Evolutionary conservation across 2,329 filamentous ascomycete genomes (phyloP).

Genomic region (Ilyonectria mors-panacis): DNA sequence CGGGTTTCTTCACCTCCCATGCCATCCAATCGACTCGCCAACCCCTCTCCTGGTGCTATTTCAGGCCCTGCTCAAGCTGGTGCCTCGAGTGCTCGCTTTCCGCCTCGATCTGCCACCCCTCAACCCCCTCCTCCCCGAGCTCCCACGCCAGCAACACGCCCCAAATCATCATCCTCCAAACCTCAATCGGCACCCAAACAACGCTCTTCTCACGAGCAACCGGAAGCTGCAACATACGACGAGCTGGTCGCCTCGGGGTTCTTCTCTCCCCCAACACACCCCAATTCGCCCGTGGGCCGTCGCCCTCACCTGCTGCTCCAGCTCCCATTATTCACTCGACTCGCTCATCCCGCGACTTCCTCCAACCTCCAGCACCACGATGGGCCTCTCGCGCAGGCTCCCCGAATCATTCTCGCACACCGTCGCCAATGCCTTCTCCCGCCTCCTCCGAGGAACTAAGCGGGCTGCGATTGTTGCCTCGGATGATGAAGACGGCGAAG

Average conservation of each 20-base stretch:
- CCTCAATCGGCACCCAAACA: constrained; percentile 31
- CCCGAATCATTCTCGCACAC: constrained; percentile 37
- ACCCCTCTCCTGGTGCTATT: constrained; percentile 47
- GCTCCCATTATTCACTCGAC: constrained; percentile 37
- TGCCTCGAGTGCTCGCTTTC: constrained; percentile 13
- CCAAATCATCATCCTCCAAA: constrained; percentile 34
- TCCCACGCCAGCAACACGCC: constrained; percentile 29
- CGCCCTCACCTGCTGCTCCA: constrained; percentile 39
- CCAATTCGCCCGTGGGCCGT: constrained; percentile 32
- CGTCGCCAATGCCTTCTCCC: constrained; percentile 51
- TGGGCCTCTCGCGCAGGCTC: constrained; percentile 47
- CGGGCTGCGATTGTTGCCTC: constrained; percentile 58
- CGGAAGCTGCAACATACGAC: constrained; percentile 44
- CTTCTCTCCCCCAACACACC: constrained; percentile 43
- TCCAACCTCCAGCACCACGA: constrained; percentile 42
- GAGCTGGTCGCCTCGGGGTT: constrained; percentile 46
- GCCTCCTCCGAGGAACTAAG: constrained; percentile 65
- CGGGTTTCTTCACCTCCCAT: constrained; percentile 71
- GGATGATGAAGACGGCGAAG: constrained; percentile 51
- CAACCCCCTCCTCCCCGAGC: constrained; percentile 28
- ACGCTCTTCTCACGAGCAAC: constrained; percentile 26
- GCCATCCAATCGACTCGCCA: constrained; percentile 71
- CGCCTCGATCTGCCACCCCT: constrained; percentile 35
- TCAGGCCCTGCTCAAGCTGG: constrained; percentile 25
- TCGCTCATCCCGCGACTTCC: constrained; percentile 34